Evolutionary conservation across 2,329 filamentous ascomycete species (phyloP), one percentile per base, ranked within the genome.

Genomic region (Penicillium verrucosum): DNA sequence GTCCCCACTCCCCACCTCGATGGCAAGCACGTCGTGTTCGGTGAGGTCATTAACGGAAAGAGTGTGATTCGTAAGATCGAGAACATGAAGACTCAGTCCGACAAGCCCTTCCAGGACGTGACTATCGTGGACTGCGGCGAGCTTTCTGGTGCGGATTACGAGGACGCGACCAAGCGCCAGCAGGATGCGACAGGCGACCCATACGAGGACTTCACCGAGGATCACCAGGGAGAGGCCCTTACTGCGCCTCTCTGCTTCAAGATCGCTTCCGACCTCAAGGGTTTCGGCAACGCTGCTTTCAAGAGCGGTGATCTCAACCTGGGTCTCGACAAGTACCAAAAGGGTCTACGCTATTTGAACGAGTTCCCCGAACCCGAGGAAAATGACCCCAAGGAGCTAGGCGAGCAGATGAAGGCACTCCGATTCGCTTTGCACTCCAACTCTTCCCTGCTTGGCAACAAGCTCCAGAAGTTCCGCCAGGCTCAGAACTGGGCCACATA

Each of bases 1-100:
- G 90, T 96, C 30, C 82, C 87, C n/a, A 97, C 94, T 14, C 92
- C 92, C 46, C 94, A 97, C 75, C 85, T 97, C 38, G 92, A 99
- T 74, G 86, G 86, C 73, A 99, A 99, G 82, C 93, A 99, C 78
- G 94, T 97, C 45, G 92, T 99, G 25, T 99, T 97, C 68, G 94
- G 94, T 61, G 89, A 97, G 73, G 93, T 97, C 54, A 84, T 97
- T 70, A 89, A 87, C 59, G 94, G 94, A 70, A 97, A 97, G 82
- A 92, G 90, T 60, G 80, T 97, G 37, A 85, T 97, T 34, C 89
- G 94, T 62, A 87, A 92, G 74, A 87, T 97, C 68, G 94, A 99
- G 79, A 94, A 94, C 75, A 80, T 90, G 60, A 81, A 82, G 51
- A 94, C 89, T 2, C 82, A 87, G 64, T 77, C 82, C 68, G 94